These are phyloP conservation scores for Cyberlindnera euphorbiae DNA, from an alignment of 805 yeast species.

Conservation along the genomic window DNA sequence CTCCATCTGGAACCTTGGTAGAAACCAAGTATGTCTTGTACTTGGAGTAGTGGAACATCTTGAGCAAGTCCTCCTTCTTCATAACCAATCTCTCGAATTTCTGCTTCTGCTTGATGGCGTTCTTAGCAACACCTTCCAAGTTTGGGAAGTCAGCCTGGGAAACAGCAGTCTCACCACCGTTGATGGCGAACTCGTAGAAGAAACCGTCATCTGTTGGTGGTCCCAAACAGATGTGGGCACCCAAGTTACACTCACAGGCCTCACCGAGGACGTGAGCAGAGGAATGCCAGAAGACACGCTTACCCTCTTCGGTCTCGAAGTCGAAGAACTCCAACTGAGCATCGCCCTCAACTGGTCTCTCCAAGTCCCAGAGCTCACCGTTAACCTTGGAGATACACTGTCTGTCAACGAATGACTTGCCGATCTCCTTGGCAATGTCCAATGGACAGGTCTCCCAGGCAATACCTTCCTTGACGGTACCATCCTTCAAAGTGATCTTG, in stretches of 20 bases:
- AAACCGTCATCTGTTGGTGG: slow-evolving; percentile 98
- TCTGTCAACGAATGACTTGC: slow-evolving; percentile 84
- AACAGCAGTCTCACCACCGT: slow-evolving; percentile 70
- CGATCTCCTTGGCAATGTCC: slow-evolving; percentile 77
- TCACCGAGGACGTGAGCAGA: slow-evolving; percentile 98
- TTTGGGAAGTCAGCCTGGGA: slow-evolving; percentile 78
- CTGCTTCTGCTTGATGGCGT: slow-evolving; percentile 92
- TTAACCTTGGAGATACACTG: slow-evolving; percentile 88
- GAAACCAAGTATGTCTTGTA: slow-evolving; percentile 85
- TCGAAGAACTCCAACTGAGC: slow-evolving; percentile 75
- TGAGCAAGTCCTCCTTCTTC: slow-evolving; percentile 84
- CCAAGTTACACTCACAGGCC: slow-evolving; percentile 93
- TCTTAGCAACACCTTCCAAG: slow-evolving; percentile 81
- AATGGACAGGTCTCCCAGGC: slow-evolving; percentile 90
- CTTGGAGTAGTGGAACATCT: slow-evolving; percentile 94
- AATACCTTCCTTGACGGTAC: slow-evolving; percentile 68
- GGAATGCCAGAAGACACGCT: slow-evolving; percentile 97
- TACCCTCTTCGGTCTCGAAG: slow-evolving; percentile 92
- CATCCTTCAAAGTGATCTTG: slow-evolving; percentile 82
- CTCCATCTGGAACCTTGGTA: slow-evolving; percentile 92
- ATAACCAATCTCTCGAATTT: slow-evolving; percentile 89
- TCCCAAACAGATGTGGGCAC: slow-evolving; percentile 89
- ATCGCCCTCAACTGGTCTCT: slow-evolving; percentile 82
- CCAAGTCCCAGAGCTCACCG: slow-evolving; percentile 91
- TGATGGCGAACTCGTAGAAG: slow-evolving; percentile 91